Evolutionary conservation across 2,329 filamentous ascomycete species (phyloP).

Genomic region (Ophiocordyceps camponoti-saundersi): DNA sequence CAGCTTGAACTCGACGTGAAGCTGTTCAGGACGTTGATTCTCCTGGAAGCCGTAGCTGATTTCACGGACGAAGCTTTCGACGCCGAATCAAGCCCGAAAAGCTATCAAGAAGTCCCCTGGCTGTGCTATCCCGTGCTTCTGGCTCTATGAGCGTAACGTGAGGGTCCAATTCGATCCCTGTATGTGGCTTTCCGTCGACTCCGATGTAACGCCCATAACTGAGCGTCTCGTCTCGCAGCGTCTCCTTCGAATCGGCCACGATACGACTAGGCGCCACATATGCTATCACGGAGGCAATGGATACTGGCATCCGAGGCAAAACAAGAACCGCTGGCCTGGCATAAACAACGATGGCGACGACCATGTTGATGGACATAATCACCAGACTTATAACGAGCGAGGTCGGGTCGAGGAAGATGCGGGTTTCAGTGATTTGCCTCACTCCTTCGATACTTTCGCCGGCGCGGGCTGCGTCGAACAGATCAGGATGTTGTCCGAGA

Average conservation of each 20-base stretch:
- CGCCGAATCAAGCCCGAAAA: too few relatives aligned
- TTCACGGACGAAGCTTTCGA: too few relatives aligned
- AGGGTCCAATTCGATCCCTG: conserved; percentile 33
- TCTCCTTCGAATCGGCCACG: neutral
- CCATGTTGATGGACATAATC: conserved; percentile 24
- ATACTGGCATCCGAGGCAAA: conserved; percentile 25
- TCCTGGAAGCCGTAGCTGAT: too few relatives aligned
- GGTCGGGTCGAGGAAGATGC: neutral
- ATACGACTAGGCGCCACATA: neutral
- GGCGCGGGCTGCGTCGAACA: neutral
- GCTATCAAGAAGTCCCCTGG: too few relatives aligned
- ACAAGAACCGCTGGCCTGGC: conserved; percentile 18
- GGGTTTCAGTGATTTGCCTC: neutral
- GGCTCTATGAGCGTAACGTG: conserved; percentile 16
- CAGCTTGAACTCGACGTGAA: too few relatives aligned
- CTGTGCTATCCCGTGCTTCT: too few relatives aligned
- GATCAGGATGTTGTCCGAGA: neutral
- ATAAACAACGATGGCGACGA: conserved; percentile 27
- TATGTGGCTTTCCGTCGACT: conserved; percentile 24
- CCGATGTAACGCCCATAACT: conserved; percentile 34
- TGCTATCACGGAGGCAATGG: neutral
- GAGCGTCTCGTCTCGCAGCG: conserved; percentile 10
- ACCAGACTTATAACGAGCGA: conserved; percentile 22
- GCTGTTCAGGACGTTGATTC: too few relatives aligned
- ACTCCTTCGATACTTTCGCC: conserved; percentile 4